These are phyloP conservation scores for Hypoxylon sp. DNA, from an alignment of 2,329 filamentous ascomycete genomes.

Conservation along the genomic window DNA sequence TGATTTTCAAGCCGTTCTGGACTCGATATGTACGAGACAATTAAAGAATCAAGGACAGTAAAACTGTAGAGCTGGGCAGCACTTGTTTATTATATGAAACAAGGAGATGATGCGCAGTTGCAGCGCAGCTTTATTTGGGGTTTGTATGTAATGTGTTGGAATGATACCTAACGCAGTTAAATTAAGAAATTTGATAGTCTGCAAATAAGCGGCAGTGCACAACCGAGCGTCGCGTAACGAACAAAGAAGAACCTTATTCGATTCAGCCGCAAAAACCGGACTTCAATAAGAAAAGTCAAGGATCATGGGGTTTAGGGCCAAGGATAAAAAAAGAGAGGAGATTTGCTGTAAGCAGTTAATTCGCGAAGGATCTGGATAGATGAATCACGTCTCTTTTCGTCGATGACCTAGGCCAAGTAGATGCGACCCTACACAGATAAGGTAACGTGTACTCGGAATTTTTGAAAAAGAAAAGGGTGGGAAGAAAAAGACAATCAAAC, in stretches of 20 bases:
- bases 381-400: conserved; percentile 15
- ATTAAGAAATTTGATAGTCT: conserved; percentile 32
- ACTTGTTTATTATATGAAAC: conserved; percentile 36
- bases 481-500: conserved; percentile 9
- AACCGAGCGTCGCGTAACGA: conserved; percentile 28
- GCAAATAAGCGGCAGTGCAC: conserved; percentile 39
- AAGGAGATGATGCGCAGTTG: conserved; percentile 35
- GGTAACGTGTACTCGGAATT: not conserved
- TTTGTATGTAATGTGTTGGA: conserved; percentile 20
- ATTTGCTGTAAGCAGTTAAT: conserved; percentile 12
- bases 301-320: conserved; percentile 23
- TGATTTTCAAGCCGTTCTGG: conserved; percentile 5
- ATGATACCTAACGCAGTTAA: conserved; percentile 27
- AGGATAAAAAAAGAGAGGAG: conserved; percentile 16
- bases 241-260: conserved; percentile 30
- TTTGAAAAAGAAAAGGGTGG: not conserved
- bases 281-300: conserved; percentile 27
- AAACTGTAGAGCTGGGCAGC: conserved; percentile 16
- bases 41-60: conserved; percentile 28
- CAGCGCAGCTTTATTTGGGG: conserved; percentile 28
- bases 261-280: conserved; percentile 44
- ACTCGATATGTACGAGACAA: conserved; percentile 10
- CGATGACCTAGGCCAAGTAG: conserved; percentile 17
- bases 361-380: conserved; percentile 33
- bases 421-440: conserved; percentile 23